Evolutionary conservation across 1,284 basidiomycete genomes (phyloP).

Genomic region (Fomitopsis palustris): DNA sequence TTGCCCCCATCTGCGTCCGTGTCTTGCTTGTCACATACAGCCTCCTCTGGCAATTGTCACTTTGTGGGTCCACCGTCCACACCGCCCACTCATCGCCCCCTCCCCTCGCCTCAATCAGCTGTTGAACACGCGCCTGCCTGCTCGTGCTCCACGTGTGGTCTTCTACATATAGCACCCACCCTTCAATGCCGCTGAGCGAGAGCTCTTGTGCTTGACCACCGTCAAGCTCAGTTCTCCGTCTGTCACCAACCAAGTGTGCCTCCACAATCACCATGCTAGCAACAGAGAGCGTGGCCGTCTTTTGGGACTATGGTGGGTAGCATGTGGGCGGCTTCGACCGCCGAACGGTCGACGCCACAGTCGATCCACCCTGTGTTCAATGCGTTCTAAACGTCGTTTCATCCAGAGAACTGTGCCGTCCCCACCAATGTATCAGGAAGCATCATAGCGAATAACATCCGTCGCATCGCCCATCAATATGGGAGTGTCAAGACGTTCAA

Average conservation of each 20-base stretch:
- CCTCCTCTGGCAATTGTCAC: not conserved
- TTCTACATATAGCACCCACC: not conserved
- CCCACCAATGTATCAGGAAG: conserved; percentile 43
- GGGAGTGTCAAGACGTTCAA: conserved; percentile 33
- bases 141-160: not conserved
- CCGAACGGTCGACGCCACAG: not conserved
- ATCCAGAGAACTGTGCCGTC: conserved; percentile 52
- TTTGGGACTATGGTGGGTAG: conserved; percentile 59
- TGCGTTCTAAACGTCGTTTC: not conserved
- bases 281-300: conserved; percentile 41
- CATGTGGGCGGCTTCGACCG: not conserved
- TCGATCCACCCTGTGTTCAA: not conserved
- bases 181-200: not conserved
- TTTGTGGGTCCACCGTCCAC: not conserved
- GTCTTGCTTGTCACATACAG: not conserved
- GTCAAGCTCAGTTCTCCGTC: not conserved
- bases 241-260: not conserved
- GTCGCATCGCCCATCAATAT: conserved; percentile 22
- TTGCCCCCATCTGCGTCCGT: not conserved
- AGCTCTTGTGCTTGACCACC: conserved; percentile 3
- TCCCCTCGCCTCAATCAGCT: conserved; percentile 2
- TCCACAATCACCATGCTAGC: not conserved
- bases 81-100: not conserved
- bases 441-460: conserved; percentile 24
- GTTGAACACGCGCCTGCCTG: not conserved